Evolutionary conservation across 169 alveolate species (phyloP), one percentile per base, ranked within the genome.

Genomic region (Plasmodium vivax): DNA sequence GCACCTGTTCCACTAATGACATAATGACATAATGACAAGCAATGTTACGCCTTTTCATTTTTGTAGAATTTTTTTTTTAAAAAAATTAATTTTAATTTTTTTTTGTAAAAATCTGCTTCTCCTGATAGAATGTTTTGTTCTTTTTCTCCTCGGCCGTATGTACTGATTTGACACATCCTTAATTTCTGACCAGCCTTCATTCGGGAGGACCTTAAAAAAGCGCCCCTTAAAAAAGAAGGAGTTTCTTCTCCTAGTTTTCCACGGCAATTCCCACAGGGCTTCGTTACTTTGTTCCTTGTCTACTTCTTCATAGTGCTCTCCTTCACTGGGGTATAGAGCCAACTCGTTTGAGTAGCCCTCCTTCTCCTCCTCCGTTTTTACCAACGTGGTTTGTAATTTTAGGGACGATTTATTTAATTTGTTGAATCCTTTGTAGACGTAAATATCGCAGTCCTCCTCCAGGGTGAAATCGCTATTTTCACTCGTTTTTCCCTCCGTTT

Each of bases 21-120:
- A 47, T 23, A 23, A 23, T 23, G 27, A 23, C 27, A 23, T 71
- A 30, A 23, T 73, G 34, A 47, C n/a, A 47, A 47, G 58, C 58
- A 47, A 47, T 47, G 12, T 23, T 30, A 12, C 12, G 68, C 82
- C 72, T 19, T 14, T 62, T 74, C 83, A 88, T 74, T 88, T 88
- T 88, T 88, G 84, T 41, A 88, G 68, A 56, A 88, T 62, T 73
- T 88, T 73, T 68, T 88, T 88, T 88, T 88, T 88, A 88, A 88
- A 74, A 32, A 88, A 88, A 80, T 88, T 80, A 80, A 88, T 81
- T 88, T 88, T 88, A 30, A 88, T 88, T 88, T 88, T 88, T 88
- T 88, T 88, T 88, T 88, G 94, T 88, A 88, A 88, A 79, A 80
- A 73, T 80, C 91, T 80, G 74, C 82, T 43, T 88, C 94, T 88